These are phyloP conservation scores for Nyssa sinensis DNA, from an alignment of 148 eudicot species.

Conservation along the genomic window DNA sequence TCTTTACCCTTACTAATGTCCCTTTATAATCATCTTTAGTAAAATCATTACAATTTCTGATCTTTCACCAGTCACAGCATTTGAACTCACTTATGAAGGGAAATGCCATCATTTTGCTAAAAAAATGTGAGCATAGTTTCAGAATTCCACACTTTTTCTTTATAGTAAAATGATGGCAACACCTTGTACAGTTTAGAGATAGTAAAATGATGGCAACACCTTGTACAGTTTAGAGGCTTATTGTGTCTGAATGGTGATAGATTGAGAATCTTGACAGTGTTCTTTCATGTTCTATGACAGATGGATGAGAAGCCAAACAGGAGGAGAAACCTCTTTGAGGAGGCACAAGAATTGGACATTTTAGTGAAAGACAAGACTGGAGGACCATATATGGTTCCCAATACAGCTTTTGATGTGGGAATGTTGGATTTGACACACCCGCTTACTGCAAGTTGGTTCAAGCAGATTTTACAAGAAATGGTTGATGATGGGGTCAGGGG, in stretches of 20 bases:
- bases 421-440: constrained; percentile 98
- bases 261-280: not conserved
- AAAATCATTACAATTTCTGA: not conserved
- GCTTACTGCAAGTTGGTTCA: constrained; percentile 73
- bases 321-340: constrained; percentile 69
- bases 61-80: not conserved
- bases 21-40: not conserved
- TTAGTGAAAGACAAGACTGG: constrained; percentile 76
- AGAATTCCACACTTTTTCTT: too few relatives aligned
- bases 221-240: not conserved
- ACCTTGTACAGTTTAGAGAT: not conserved
- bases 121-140: too few relatives aligned
- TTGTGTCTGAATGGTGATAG: not conserved
- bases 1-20: not conserved
- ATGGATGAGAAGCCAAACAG: constrained; percentile 66
- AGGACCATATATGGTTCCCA: constrained; percentile 92
- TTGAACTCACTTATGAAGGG: not conserved
- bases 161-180: not conserved
- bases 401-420: constrained; percentile 97
- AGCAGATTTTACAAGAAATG: constrained; percentile 75
- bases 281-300: constrained; percentile 33
- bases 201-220: not conserved
- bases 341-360: constrained; percentile 83
- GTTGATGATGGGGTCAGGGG: constrained; percentile 92
- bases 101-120: not conserved